Percentiles rank a stretch among this genome's conserved stretches.
These are phyloP conservation scores for Sphenostylis stenocarpa DNA, from an alignment of 306 rosid genomes.

Conservation along the genomic window DNA sequence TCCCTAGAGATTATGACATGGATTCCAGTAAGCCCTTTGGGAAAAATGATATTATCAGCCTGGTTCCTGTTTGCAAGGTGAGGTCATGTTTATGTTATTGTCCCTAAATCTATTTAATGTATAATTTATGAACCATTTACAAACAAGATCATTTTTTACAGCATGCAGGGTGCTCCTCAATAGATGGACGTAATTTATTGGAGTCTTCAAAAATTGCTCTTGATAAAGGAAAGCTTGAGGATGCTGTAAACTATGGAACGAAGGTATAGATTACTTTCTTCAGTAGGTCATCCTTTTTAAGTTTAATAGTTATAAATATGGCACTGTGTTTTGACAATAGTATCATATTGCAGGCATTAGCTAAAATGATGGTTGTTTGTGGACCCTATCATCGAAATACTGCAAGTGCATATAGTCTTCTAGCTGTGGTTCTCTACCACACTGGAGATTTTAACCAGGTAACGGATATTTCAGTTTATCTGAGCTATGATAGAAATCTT, in stretches of 20 bases:
- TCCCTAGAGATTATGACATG: constrained; percentile 86
- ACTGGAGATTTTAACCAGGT: constrained; percentile 99
- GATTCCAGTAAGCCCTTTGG: constrained; percentile 72
- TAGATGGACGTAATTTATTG: constrained; percentile 87
- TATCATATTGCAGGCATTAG: constrained; percentile 63
- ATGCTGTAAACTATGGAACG: constrained; percentile 89
- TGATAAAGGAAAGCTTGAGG: constrained; percentile 98
- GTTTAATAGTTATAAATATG: neutral
- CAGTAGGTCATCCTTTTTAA: neutral
- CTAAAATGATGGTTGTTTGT: constrained; percentile 90
- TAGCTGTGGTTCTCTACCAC: constrained; percentile 98
- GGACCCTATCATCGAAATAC: constrained; percentile 96
- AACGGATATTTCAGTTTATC: constrained; percentile 11
- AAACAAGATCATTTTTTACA: constrained; percentile 36
- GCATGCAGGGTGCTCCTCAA: constrained; percentile 86
- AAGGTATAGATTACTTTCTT: constrained; percentile 56
- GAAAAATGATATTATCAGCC: constrained; percentile 67
- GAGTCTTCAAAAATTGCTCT: constrained; percentile 93
- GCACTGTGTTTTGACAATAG: constrained; percentile 17
- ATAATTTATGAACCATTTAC: constrained; percentile 20
- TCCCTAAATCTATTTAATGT: neutral
- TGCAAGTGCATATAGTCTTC: constrained; percentile 94
- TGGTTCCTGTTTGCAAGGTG: constrained; percentile 96
- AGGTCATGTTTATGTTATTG: constrained; percentile 3
- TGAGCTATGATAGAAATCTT: constrained; percentile 10